Conservation (phyloP, 805 yeast genomes). For the Starmerella tilneyi region DNA sequence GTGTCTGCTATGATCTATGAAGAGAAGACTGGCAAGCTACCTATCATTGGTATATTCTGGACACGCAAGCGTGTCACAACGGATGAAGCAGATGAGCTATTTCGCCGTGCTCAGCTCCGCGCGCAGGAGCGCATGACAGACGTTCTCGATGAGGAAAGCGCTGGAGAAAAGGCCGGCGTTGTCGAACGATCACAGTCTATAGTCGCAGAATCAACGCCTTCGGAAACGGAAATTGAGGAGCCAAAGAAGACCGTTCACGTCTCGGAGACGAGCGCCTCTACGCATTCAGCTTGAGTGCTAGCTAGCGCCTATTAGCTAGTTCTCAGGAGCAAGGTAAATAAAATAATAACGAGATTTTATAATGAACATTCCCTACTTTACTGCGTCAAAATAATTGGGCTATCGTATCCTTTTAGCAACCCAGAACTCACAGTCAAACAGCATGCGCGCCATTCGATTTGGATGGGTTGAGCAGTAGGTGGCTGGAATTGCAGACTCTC, state of each 20-base stretch:
- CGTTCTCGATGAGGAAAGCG: conserved; percentile 18
- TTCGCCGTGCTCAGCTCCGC: conserved; percentile 22
- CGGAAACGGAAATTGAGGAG: conserved; percentile 4
- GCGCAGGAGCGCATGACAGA: conserved; percentile 18
- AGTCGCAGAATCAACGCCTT: conserved; percentile 1
- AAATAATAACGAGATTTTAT: too few relatives aligned
- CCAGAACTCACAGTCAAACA: conserved; percentile 61
- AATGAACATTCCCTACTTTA: too few relatives aligned
- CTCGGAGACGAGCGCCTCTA: background rate
- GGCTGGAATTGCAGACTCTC: conserved; percentile 38
- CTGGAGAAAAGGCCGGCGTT: conserved; percentile 21
- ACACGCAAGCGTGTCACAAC: conserved; percentile 32
- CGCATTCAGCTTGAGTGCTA: too few relatives aligned
- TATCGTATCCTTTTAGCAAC: conserved; percentile 37
- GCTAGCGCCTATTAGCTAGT: too few relatives aligned
- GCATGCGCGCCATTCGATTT: conserved; percentile 43
- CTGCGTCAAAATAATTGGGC: too few relatives aligned
- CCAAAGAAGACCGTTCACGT: background rate
- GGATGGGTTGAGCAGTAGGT: conserved; percentile 44
- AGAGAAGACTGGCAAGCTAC: conserved; percentile 81
- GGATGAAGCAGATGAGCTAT: conserved; percentile 33
- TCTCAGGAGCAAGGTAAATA: too few relatives aligned
- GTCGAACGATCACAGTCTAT: conserved; percentile 16
- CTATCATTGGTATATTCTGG: conserved; percentile 36
- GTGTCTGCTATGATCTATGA: conserved; percentile 61